Evolutionary conservation across 1,284 basidiomycete species (phyloP).

Genomic region (Rhizoctonia solani): DNA sequence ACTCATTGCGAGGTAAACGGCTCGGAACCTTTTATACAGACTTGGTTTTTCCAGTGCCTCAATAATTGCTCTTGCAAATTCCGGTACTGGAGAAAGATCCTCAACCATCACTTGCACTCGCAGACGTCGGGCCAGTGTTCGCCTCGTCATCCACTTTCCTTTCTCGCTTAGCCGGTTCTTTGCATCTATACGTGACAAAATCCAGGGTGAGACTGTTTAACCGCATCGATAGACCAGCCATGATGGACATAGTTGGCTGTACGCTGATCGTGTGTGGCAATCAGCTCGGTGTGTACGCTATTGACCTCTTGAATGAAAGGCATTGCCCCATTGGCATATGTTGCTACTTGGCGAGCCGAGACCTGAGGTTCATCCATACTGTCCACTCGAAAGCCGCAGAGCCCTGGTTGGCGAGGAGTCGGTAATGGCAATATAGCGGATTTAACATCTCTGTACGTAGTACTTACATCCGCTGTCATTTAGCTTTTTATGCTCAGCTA

Average conservation of each 20-base stretch:
- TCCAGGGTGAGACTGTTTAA: not conserved
- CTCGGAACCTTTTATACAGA: conserved; percentile 1
- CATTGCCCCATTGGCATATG: too few species aligned
- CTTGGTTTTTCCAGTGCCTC: not conserved
- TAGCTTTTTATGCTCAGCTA: too few species aligned
- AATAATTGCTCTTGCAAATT: not conserved
- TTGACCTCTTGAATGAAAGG: not conserved
- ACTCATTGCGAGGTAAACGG: not conserved
- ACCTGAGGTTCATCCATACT: too few species aligned
- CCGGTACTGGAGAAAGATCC: not conserved
- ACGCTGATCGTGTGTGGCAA: not conserved
- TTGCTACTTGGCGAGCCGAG: too few species aligned
- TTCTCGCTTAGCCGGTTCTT: not conserved
- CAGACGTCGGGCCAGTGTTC: not conserved
- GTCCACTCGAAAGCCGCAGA: too few species aligned
- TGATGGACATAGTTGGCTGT: conserved; percentile 6
- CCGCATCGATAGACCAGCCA: conserved; percentile 1
- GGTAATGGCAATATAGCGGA: too few species aligned
- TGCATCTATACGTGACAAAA: not conserved
- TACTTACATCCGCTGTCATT: too few species aligned
- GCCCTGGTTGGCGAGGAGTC: too few species aligned
- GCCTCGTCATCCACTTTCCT: not conserved
- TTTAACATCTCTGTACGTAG: too few species aligned
- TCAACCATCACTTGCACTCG: not conserved
- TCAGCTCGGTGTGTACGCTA: not conserved